Conservation (phyloP, 768 basidiomycete genomes). For the Boletus sensibilis region DNA sequence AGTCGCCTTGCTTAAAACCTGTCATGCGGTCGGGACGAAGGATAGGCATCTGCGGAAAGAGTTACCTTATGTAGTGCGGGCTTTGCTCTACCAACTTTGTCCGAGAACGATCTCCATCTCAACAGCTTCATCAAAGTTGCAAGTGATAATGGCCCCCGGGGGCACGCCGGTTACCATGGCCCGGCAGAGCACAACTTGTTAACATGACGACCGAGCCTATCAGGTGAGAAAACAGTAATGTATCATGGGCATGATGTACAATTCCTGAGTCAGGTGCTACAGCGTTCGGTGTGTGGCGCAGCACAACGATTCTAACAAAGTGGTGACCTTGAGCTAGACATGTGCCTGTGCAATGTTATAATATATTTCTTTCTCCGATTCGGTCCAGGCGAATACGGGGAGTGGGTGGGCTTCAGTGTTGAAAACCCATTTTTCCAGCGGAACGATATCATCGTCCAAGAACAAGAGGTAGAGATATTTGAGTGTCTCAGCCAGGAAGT, state of each 20-base stretch:
- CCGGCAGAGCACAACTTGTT: background rate
- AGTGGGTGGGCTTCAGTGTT: constrained; percentile 79
- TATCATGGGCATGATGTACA: background rate
- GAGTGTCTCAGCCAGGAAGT: constrained; percentile 58
- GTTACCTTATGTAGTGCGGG: constrained; percentile 13
- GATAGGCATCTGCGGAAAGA: background rate
- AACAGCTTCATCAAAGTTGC: background rate
- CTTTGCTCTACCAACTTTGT: background rate
- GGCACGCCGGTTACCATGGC: background rate
- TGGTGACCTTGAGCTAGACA: background rate
- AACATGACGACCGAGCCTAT: background rate
- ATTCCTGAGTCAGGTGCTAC: background rate
- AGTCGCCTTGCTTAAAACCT: constrained; percentile 62
- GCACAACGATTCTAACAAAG: background rate
- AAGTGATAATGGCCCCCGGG: background rate
- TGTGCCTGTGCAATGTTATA: background rate
- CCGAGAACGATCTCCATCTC: background rate
- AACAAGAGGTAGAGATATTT: constrained; percentile 78
- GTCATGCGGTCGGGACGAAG: constrained; percentile 27
- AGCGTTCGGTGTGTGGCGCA: background rate
- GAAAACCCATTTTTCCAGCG: constrained; percentile 56
- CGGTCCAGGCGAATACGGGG: constrained; percentile 65
- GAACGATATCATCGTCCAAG: constrained; percentile 57
- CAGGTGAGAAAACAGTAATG: background rate
- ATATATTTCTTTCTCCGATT: constrained; percentile 46